Evolutionary conservation across 1,139 yeast genomes (phyloP).

Genomic region (Zygoascus sp.): DNA sequence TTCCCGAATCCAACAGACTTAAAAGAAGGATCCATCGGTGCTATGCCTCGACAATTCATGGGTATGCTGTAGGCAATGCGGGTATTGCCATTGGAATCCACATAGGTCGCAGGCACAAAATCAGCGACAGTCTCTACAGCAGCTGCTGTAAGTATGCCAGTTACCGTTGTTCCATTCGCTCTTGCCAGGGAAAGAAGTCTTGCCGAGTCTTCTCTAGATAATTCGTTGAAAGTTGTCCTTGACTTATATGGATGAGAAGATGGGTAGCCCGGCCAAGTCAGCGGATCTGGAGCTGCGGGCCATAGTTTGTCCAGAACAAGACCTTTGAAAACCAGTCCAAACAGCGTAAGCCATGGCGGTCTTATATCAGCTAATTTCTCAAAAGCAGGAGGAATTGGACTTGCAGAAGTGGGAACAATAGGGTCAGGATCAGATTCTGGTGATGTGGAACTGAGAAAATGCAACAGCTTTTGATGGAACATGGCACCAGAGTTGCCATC

Average conservation of each 20-base stretch:
- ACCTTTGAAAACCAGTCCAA: slow-evolving; percentile 1
- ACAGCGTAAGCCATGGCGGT: slow-evolving; percentile 16
- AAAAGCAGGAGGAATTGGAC: slow-evolving; percentile 12
- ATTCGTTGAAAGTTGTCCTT: slow-evolving; percentile 14
- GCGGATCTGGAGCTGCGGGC: slow-evolving; percentile 3
- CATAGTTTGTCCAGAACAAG: slow-evolving; percentile 5
- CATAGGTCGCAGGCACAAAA: neutral
- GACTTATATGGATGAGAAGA: slow-evolving; percentile 17
- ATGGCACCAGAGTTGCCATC: slow-evolving; percentile 26
- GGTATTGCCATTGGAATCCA: neutral
- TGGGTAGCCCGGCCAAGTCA: slow-evolving; percentile 15
- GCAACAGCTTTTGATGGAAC: slow-evolving; percentile 21
- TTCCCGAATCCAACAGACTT: slow-evolving; percentile 6
- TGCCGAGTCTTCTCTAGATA: slow-evolving; percentile 10
- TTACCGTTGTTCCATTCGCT: slow-evolving; percentile 11
- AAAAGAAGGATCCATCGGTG: neutral
- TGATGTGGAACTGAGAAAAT: slow-evolving; percentile 9
- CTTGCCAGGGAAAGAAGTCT: slow-evolving; percentile 15
- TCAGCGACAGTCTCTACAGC: neutral
- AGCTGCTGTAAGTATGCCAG: slow-evolving; percentile 15
- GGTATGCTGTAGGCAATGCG: slow-evolving; percentile 4
- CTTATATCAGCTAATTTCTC: slow-evolving; percentile 18
- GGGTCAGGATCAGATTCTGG: neutral
- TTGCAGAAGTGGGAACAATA: slow-evolving; percentile 5
- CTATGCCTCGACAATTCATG: slow-evolving; percentile 1